Evolutionary conservation across 805 yeast genomes (phyloP).

Genomic region (Torulaspora franciscae): DNA sequence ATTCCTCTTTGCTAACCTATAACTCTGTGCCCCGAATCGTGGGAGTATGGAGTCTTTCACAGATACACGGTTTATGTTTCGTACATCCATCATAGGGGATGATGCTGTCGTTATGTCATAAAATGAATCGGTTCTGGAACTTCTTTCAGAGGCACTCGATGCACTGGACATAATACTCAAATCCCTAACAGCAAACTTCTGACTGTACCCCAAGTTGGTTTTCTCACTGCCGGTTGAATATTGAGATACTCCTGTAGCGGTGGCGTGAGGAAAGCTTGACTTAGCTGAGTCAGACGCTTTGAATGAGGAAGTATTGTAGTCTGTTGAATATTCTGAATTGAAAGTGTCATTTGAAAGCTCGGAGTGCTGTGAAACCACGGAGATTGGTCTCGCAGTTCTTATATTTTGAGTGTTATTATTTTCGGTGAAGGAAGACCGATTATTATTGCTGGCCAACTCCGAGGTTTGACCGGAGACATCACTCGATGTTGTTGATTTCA

Average conservation of each 20-base stretch:
- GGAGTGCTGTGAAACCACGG: slow-evolving; percentile 49
- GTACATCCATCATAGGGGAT: slow-evolving; percentile 21
- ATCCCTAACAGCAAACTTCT: slow-evolving; percentile 33
- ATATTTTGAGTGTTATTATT: slow-evolving; percentile 13
- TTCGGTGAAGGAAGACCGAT: slow-evolving; percentile 15
- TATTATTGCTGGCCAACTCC: slow-evolving; percentile 14
- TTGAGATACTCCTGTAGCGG: slow-evolving; percentile 15
- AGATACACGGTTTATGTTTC: slow-evolving; percentile 15
- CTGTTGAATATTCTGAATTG: slow-evolving; percentile 49
- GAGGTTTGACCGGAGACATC: slow-evolving; percentile 34
- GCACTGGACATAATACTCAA: slow-evolving; percentile 37
- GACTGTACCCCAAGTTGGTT: slow-evolving; percentile 23
- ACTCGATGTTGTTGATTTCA: slow-evolving; percentile 28
- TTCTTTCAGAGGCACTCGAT: slow-evolving; percentile 39
- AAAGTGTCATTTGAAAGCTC: slow-evolving; percentile 44
- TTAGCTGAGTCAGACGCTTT: slow-evolving; percentile 12
- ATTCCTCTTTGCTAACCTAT: slow-evolving; percentile 17
- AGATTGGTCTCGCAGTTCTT: slow-evolving; percentile 42
- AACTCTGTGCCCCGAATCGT: slow-evolving; percentile 21
- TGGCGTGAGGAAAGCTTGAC: slow-evolving; percentile 8
- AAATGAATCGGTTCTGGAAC: slow-evolving; percentile 39
- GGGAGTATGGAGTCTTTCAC: slow-evolving; percentile 24
- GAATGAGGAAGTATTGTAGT: slow-evolving; percentile 23
- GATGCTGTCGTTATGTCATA: slow-evolving; percentile 39
- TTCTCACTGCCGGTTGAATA: slow-evolving; percentile 19